Conservation (phyloP, 805 yeast species). For the Monosporozyma aerobia region DNA sequence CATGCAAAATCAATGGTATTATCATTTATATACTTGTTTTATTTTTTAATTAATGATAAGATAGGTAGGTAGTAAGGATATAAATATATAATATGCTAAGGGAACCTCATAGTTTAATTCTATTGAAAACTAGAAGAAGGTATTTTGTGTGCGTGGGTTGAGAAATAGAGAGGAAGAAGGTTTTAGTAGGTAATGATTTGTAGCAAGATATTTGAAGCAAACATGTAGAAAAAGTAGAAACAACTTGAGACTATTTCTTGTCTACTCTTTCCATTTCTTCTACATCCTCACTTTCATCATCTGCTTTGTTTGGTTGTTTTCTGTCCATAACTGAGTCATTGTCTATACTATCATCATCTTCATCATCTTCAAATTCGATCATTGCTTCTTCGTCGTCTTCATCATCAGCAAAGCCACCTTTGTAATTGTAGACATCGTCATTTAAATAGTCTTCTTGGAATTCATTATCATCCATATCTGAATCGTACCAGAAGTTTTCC, state of each 20-base stretch:
- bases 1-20: neutral
- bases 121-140: neutral
- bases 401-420: constrained; percentile 33
- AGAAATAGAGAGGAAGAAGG: neutral
- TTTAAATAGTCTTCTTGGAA: constrained; percentile 37
- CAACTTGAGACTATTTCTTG: constrained; percentile 7
- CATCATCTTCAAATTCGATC: constrained; percentile 20
- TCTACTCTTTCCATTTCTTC: constrained; percentile 24
- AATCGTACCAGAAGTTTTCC: constrained; percentile 78
- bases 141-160: neutral
- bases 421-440: constrained; percentile 42
- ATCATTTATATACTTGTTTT: neutral
- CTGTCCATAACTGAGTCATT: constrained; percentile 30
- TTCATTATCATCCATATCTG: constrained; percentile 58
- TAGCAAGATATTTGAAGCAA: neutral
- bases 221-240: neutral
- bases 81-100: neutral
- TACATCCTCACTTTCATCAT: constrained; percentile 28
- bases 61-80: neutral
- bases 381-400: constrained; percentile 34
- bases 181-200: neutral
- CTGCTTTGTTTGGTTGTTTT: constrained; percentile 26
- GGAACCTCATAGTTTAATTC: neutral
- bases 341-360: constrained; percentile 28
- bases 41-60: neutral